These are phyloP conservation scores for Fusarium sp. DNA, from an alignment of 2,329 filamentous ascomycete species.

Conservation along the genomic window DNA sequence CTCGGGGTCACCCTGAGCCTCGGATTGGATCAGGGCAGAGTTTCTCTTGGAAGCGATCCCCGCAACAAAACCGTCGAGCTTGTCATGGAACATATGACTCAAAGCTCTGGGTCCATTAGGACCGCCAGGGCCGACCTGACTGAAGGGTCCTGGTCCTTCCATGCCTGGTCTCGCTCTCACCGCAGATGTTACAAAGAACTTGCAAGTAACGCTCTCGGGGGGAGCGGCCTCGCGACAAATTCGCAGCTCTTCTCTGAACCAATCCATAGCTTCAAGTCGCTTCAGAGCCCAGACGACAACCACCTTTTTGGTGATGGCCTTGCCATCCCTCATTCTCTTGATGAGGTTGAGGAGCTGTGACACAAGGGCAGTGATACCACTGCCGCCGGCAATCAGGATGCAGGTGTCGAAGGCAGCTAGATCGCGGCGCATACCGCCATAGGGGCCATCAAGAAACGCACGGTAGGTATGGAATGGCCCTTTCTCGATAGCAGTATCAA, in stretches of 20 bases:
- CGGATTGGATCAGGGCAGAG: constrained; percentile 82
- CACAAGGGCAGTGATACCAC: constrained; percentile 91
- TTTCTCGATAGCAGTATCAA: constrained; percentile 84
- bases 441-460: constrained; percentile 92
- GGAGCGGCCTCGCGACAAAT: constrained; percentile 92
- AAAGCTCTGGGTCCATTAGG: constrained; percentile 62
- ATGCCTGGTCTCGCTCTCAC: constrained; percentile 47
- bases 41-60: constrained; percentile 88
- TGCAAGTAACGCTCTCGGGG: constrained; percentile 87
- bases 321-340: constrained; percentile 94
- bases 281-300: constrained; percentile 96
- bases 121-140: constrained; percentile 32
- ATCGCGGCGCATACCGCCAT: constrained; percentile 91
- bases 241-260: constrained; percentile 94
- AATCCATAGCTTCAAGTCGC: constrained; percentile 91
- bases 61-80: constrained; percentile 86
- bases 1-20: constrained; percentile 81
- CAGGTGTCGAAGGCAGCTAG: constrained; percentile 94
- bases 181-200: constrained; percentile 91
- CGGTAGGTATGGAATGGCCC: constrained; percentile 92
- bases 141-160: constrained; percentile 57
- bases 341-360: constrained; percentile 93
- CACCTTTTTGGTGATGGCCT: constrained; percentile 89
- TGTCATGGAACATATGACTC: constrained; percentile 82
- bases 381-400: constrained; percentile 91